Evolutionary conservation across 441 rosid species (phyloP), one percentile per base, ranked within the genome.

Genomic region (Lagerstroemia fauriei): DNA sequence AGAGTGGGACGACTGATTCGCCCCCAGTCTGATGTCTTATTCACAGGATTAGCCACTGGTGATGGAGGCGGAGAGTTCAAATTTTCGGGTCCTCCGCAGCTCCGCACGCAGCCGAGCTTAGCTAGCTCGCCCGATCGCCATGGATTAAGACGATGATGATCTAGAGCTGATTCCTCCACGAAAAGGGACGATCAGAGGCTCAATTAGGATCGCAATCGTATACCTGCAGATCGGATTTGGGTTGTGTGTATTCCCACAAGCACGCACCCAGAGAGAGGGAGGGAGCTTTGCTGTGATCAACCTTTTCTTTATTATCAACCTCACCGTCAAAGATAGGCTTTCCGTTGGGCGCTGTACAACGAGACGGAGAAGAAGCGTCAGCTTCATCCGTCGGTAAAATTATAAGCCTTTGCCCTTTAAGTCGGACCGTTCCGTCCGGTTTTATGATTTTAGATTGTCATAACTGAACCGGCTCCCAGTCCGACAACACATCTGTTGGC

Each of bases 1-100:
- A 83, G 92, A 87, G 88, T 83, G 91, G 24, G 99, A 97, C 24
- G 99, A 97, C 92, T 97, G 99, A 91, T 94, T 92, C 81, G 97
- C 98, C 93, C 98, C 98, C 98, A 95, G 80, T 70, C 69, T 81
- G 76, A 59, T 59, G 78, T 10, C 72, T 68, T 44, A 68, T 63
- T 78, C 32, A 69, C 71, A 41, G 51, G 75, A 75, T 65, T 73
- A 74, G 76, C 82, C 68, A 72, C 77, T 56, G 50, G 17, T 16
- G 44, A 9, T 32, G 74, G 74, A 24, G 38, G 63, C 9, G 75
- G 22, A 27, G 46, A 24, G 46, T 32, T 16, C 25, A 47, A 31
- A 5, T 32, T 20, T 69, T 34, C 73, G 22, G 7, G 25, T 32
- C 11, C 46, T 32, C 73, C 47, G 73, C 44, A 32, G 73, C 73